Evolutionary conservation across 306 rosid genomes (phyloP).

Genomic region (Citrullus mucosospermus): DNA sequence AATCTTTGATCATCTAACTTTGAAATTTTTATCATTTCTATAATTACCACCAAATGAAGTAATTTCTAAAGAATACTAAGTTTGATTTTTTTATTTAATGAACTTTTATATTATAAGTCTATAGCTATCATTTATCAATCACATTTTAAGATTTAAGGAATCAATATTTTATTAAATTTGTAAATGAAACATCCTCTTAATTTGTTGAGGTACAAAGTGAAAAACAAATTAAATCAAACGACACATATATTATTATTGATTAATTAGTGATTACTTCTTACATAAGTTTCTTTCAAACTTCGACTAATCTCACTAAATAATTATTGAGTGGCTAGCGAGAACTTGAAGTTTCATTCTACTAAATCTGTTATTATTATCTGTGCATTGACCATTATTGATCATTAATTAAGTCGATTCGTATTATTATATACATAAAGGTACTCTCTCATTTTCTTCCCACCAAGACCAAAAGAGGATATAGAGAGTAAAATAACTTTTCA

Average conservation of each 20-base stretch:
- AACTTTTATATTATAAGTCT: neutral
- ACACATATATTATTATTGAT: no score
- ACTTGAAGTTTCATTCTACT: neutral
- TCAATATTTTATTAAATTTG: neutral
- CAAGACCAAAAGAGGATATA: neutral
- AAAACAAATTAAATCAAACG: no score
- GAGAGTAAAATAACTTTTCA: neutral
- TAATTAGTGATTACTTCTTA: no score
- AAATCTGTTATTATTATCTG: no score
- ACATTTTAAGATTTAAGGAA: neutral
- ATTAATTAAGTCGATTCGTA: no score
- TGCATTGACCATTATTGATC: no score
- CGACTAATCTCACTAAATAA: no score
- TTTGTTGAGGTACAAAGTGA: no score
- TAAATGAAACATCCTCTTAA: neutral
- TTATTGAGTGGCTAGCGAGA: no score
- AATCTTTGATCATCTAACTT: neutral
- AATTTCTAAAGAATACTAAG: neutral
- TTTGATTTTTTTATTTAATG: neutral
- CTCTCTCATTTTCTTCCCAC: no score
- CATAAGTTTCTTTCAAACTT: no score
- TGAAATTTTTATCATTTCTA: neutral
- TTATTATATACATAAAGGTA: no score
- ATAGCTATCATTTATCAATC: neutral
- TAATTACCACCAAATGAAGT: neutral